phyloP scores from a whole-genome alignment of 2,329 filamentous ascomycete genomes.

The Colletotrichum sp. region DNA sequence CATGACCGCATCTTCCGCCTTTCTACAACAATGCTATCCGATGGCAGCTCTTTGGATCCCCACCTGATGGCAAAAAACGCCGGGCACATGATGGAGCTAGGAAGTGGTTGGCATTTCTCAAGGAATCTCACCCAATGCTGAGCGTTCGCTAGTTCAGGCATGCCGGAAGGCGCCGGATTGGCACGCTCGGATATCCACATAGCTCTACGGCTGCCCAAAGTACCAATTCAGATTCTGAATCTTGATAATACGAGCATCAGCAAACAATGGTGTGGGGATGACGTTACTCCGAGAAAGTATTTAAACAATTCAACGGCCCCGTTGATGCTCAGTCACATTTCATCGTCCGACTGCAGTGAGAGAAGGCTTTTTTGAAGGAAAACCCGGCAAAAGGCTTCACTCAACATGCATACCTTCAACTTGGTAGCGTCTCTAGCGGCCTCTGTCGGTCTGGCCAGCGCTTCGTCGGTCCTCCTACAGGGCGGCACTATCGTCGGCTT shows the following conservation, averaged over 20 bases:
- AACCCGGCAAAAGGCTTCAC: too few relatives aligned
- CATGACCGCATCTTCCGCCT: conserved; percentile 9
- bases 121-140: background rate
- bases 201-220: background rate
- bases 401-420: background rate
- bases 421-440: background rate
- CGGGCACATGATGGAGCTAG: background rate
- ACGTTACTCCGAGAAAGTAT: background rate
- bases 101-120: background rate
- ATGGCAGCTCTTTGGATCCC: background rate
- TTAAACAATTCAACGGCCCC: background rate
- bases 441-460: background rate
- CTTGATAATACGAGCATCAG: background rate
- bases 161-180: background rate
- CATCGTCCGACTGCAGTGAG: background rate
- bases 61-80: background rate
- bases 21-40: background rate
- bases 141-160: background rate
- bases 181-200: background rate
- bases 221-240: background rate
- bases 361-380: background rate
- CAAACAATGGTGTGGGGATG: background rate
- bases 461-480: conserved; percentile 30
- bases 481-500: conserved; percentile 48
- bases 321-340: background rate